Evolutionary conservation across 805 yeast species (phyloP), one percentile per base, ranked within the genome.

Genomic region (Teunomyces atbi): DNA sequence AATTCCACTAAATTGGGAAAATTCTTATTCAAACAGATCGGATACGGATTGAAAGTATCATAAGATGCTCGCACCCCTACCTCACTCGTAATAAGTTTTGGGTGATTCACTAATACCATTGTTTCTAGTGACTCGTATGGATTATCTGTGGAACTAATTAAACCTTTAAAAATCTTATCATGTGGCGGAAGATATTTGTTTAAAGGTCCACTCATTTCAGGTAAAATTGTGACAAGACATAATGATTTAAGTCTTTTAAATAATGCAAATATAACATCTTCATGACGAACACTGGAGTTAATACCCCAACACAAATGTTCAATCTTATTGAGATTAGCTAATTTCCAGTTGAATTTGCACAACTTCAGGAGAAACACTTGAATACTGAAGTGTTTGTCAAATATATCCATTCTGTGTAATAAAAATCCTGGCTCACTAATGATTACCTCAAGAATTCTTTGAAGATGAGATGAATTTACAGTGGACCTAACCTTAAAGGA

Each of bases 81-180:
- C 6, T 45, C 49, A 1, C 44, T 51, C 10, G 49, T 46, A n/a
- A 52, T 37, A 27, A 65, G 50, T 20, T 50, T 53, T 3, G 68
- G 63, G 32, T 65, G 61, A 52, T 66, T 68, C 2, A 66, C 48
- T 2, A 66, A 43, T 10, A 54, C 44, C n/a, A 69, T 47, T 3
- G 47, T 37, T 27, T 60, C 57, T 16, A 68, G 39, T 0, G 50
- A 15, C 2, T 45, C 34, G 26, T 49, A 47, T 1, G 42, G 6
- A 8, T 19, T 10, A 20, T 21, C 11, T 33, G 34, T n/a, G 15
- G 16, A 4, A 3, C 33, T 30, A 8, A 35, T 12, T 3, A 54
- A 34, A 19, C 45, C 38, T 12, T 49, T 47, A 44, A 54, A 52
- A n/a, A 45, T 35, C n/a, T 48, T 51, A 16, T 54, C 56, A 16